Evolutionary conservation across 768 basidiomycete species (phyloP), one percentile per base, ranked within the genome.

Genomic region (Mycena olivaceomarginata): DNA sequence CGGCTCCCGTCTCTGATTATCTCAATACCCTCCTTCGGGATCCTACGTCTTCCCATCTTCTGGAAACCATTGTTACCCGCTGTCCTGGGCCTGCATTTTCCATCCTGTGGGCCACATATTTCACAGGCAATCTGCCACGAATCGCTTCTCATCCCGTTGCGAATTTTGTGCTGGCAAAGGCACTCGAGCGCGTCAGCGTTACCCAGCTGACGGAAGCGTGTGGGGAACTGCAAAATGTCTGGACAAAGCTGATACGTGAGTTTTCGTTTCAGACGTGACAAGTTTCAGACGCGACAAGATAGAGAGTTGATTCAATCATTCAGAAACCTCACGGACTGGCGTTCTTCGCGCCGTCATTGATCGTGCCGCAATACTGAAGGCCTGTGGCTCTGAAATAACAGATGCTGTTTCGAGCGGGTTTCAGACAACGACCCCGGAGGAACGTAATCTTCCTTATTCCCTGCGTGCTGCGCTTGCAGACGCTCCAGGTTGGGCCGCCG

Each of bases 121-220:
- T 99, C 82, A 84, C 86, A 59, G 93, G 92, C n/a, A 93, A 93
- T 77, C 87, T 98, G 48, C 85, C 90, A 4, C 91, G 94, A 72
- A 87, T 98, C 40, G 93, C 95, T 20, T 87, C 90, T 22, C 98
- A 99, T 84, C 97, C 98, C 4, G 95, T 98, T 2, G 97, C 96
- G 15, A 99, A 99, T 82, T 99, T 97, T 81, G 97, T 99, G 25
- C 89, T 97, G 6, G 94, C 97, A 0, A 94, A 93, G 83, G 95
- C 94, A 0, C 79, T 98, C 39, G 92, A 92, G 66, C 88, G 96
- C 62, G 83, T 93, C 15, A 87, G 90, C n/a, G 87, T 85, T 20
- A 85, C 86, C 5, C 92, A 95, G 76, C 82, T 99, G 45, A 83
- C 84, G 1, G 87, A 85, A 7, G 88, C 92, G 18, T 89, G 93